These are phyloP conservation scores for Paraphaeosphaeria sporulosa DNA, from an alignment of 2,329 filamentous ascomycete genomes.

Conservation along the genomic window DNA sequence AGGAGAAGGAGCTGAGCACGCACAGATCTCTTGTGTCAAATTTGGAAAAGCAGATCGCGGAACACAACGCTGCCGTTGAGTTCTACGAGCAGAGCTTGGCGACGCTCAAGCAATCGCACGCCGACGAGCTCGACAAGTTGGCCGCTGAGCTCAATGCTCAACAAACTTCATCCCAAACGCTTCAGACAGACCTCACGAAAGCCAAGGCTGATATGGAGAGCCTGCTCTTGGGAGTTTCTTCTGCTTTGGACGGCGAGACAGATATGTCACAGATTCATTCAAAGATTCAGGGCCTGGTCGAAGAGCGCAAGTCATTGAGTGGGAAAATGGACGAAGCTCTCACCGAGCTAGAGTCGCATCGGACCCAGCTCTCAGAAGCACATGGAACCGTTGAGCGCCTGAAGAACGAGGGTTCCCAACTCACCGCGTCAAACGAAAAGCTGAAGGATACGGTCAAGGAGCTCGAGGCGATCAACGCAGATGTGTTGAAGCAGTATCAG, in stretches of 20 bases:
- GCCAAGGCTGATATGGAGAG: constrained; percentile 67
- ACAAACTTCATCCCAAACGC: constrained; percentile 38
- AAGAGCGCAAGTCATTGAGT: constrained; percentile 55
- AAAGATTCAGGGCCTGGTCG: constrained; percentile 53
- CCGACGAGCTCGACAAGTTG: constrained; percentile 61
- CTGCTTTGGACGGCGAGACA: constrained; percentile 70
- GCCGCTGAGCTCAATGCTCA: constrained; percentile 44
- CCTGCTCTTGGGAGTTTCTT: constrained; percentile 68
- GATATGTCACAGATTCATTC: constrained; percentile 51
- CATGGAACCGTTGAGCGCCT: constrained; percentile 49
- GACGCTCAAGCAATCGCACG: constrained; percentile 62
- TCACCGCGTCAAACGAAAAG: not conserved
- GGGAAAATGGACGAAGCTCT: constrained; percentile 53
- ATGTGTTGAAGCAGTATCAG: constrained; percentile 65
- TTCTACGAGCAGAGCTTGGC: constrained; percentile 63
- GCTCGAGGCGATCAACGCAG: constrained; percentile 59
- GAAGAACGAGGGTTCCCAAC: constrained; percentile 45
- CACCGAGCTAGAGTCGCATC: constrained; percentile 51
- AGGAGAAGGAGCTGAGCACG: constrained; percentile 59
- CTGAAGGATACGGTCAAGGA: constrained; percentile 43
- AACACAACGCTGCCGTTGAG: constrained; percentile 63
- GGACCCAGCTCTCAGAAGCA: constrained; percentile 53
- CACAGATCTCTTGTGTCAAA: constrained; percentile 61
- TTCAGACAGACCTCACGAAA: constrained; percentile 65
- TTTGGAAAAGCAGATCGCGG: constrained; percentile 64